These are phyloP conservation scores for Posidonia australis DNA, from an alignment of 106 monocot genomes.

Conservation along the genomic window DNA sequence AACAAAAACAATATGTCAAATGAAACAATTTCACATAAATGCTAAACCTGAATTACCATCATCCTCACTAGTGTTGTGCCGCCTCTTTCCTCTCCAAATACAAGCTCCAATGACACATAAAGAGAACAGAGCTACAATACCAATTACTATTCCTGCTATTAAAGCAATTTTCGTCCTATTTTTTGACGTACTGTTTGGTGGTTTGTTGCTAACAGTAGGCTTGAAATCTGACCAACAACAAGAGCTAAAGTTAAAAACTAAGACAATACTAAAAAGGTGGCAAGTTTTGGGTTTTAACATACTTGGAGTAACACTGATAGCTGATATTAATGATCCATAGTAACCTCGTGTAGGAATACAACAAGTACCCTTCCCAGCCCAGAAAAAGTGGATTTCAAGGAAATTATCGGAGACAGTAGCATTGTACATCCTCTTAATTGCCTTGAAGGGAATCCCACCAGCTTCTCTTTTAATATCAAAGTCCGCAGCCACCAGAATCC, in stretches of 20 bases:
- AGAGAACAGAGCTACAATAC: constrained; percentile 3
- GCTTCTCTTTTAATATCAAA: constrained; percentile 21
- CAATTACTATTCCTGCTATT: constrained; percentile 9
- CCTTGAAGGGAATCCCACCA: too few species aligned
- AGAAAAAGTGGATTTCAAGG: too few species aligned
- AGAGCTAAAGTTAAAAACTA: neutral
- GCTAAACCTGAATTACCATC: constrained; percentile 5
- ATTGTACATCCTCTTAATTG: too few species aligned
- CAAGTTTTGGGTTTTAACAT: too few species aligned
- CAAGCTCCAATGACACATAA: neutral
- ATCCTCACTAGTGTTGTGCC: neutral
- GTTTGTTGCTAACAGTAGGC: too few species aligned
- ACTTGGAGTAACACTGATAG: constrained; percentile 9
- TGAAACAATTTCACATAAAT: too few species aligned
- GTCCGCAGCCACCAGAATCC: constrained; percentile 6
- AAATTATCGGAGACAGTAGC: too few species aligned
- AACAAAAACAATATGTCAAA: neutral
- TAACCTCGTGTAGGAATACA: constrained; percentile 15
- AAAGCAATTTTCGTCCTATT: constrained; percentile 8
- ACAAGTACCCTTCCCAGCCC: too few species aligned
- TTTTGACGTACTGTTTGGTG: neutral
- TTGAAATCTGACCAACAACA: too few species aligned
- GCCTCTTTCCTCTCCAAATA: neutral
- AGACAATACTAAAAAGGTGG: too few species aligned
- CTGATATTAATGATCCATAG: too few species aligned